phyloP scores from a whole-genome alignment of 768 basidiomycete species.

The Boletus sensibilis region DNA sequence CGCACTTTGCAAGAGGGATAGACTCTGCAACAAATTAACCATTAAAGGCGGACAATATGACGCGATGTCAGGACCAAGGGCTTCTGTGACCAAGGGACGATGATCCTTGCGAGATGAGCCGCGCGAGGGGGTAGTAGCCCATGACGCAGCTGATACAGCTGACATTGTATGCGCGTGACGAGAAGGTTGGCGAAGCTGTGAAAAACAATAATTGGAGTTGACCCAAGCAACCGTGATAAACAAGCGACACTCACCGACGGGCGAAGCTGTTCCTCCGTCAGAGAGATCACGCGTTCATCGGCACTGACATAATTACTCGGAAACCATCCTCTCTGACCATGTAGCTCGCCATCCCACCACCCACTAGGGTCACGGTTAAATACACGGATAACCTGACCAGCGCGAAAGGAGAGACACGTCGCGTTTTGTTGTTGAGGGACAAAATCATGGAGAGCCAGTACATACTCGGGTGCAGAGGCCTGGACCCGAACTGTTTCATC shows the following conservation, averaged over 20 bases:
- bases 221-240: neutral
- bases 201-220: constrained; percentile 5
- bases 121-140: constrained; percentile 47
- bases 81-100: constrained; percentile 45
- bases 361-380: constrained; percentile 83
- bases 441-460: constrained; percentile 93
- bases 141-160: constrained; percentile 50
- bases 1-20: constrained; percentile 83
- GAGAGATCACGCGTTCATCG: constrained; percentile 49
- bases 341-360: constrained; percentile 98
- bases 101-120: constrained; percentile 40
- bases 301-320: constrained; percentile 92
- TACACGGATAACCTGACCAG: constrained; percentile 92
- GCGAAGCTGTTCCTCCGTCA: constrained; percentile 57
- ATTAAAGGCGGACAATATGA: constrained; percentile 78
- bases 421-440: constrained; percentile 64
- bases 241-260: constrained; percentile 38
- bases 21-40: constrained; percentile 78
- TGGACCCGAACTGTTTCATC: constrained; percentile 50
- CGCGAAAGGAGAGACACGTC: constrained; percentile 84
- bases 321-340: constrained; percentile 92
- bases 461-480: constrained; percentile 57
- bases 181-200: constrained; percentile 33
- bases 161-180: constrained; percentile 55
- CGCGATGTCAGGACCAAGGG: constrained; percentile 50